Base-by-base conservation (phyloP, 148 eudicot species). In the Nepenthes mirabilis region DNA sequence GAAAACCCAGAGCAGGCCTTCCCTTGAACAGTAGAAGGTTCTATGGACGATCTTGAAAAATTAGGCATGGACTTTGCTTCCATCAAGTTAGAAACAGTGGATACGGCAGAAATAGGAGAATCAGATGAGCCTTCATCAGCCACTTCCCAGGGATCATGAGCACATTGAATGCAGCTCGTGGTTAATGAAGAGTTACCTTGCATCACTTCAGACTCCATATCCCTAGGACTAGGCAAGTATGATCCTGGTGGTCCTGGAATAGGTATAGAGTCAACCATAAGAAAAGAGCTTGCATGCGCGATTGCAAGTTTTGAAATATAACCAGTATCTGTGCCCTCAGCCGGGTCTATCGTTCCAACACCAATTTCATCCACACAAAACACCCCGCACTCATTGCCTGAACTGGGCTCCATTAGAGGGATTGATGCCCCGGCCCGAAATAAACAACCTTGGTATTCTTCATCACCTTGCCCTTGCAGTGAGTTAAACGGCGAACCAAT, bases 181-280 rank as follows among this genome's bases (percentile, higher is more conserved):
- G 82, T 82, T 60, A 76, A 65, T 23, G 88, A 80, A 47, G 87
- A 80, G 65, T 59, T 82, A 14, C 80, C 82, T 40, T 73, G 83
- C 37, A 77, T 71, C 67, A 68, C 83, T 65, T 76, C 86, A 59
- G 85, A 79, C 50, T 72, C 75, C 80, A 81, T 76, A 52, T 66
- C 85, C 32, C 89, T 75, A 43, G 82, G 82, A 66, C 90, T 76
- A 49, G 90, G 90, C 66, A 84, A 66, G 72, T 81, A 80, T 45
- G 80, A 84, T 56, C 90, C 90, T 11, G 90, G 90, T 55, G 90
- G 90, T 35, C 90, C 90, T 1, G 90, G 90, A 62, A 84, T 84
- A 49, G 81, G 83, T 58, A 84, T 81, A n/a, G 86, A 76, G 59
- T 84, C 90, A 13, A 81, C 72, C 53, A 69, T 77, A n/a, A 64